Conservation (phyloP, 805 yeast genomes). For the Starmerella bombicola region DNA sequence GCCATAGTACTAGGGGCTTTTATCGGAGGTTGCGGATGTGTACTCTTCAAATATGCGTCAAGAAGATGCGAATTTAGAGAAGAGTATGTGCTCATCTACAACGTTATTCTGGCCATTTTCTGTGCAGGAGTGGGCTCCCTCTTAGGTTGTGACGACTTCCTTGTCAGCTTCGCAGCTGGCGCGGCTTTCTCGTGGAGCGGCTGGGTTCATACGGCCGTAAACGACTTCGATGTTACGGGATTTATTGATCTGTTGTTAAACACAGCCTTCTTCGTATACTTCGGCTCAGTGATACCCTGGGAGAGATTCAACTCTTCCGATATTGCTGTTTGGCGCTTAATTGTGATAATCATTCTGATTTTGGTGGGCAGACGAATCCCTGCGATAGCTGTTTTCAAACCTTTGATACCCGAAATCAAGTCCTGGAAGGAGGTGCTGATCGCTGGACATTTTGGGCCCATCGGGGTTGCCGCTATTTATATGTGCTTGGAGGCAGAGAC, state of each 20-base stretch:
- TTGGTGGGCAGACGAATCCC: conserved; percentile 30
- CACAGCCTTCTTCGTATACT: conserved; percentile 53
- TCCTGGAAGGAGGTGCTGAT: conserved; percentile 58
- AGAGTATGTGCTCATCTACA: conserved; percentile 33
- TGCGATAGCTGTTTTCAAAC: conserved; percentile 36
- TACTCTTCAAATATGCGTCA: conserved; percentile 39
- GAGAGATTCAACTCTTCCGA: conserved; percentile 37
- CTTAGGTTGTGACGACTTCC: conserved; percentile 57
- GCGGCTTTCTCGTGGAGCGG: conserved; percentile 67
- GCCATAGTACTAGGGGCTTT: conserved; percentile 43
- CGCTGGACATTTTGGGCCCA: conserved; percentile 68
- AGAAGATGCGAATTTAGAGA: conserved; percentile 10
- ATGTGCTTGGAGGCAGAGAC: conserved; percentile 36
- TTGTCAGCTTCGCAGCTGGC: conserved; percentile 64
- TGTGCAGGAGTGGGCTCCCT: conserved; percentile 52
- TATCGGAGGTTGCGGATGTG: conserved; percentile 41
- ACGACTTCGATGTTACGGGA: conserved; percentile 51
- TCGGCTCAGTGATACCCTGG: conserved; percentile 67
- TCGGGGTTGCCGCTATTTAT: conserved; percentile 61
- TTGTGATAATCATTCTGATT: conserved; percentile 27
- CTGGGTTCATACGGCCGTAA: conserved; percentile 45
- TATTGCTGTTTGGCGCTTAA: conserved; percentile 28
- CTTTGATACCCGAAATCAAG: conserved; percentile 47
- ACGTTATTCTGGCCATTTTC: conserved; percentile 46
- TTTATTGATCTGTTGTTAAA: conserved; percentile 54